Conservation (phyloP, 169 alveolate genomes). For the Plasmodium cynomolgi region DNA sequence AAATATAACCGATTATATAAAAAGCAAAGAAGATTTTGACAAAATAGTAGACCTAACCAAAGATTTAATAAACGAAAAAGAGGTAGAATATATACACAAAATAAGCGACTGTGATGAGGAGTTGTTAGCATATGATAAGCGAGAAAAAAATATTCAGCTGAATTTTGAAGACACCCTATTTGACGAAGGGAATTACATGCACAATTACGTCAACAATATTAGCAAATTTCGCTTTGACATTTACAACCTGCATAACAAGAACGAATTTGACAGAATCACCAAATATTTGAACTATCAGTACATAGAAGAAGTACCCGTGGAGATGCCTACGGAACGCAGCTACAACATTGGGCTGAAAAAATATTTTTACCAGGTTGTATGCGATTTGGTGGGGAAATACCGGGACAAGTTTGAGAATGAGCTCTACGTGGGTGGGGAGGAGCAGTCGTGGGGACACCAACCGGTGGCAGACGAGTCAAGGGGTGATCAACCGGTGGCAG, state of each 20-base stretch:
- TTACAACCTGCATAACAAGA: conserved; percentile 46
- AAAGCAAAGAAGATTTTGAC: conserved; percentile 55
- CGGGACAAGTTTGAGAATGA: conserved; percentile 1
- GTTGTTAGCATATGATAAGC: conserved; percentile 54
- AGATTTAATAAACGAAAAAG: conserved; percentile 59
- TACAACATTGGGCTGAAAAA: conserved; percentile 35
- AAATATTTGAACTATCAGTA: conserved; percentile 58
- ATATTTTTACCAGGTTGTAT: conserved; percentile 42
- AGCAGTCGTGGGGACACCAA: background rate
- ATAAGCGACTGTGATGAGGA: conserved; percentile 47
- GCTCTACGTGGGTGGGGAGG: background rate
- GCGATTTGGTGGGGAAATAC: conserved; percentile 9
- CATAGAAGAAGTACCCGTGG: conserved; percentile 25
- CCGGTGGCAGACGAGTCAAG: background rate
- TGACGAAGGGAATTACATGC: conserved; percentile 68
- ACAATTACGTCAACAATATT: conserved; percentile 51
- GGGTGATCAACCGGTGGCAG: background rate
- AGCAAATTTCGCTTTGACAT: conserved; percentile 70
- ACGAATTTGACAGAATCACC: conserved; percentile 58
- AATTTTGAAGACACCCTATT: conserved; percentile 65
- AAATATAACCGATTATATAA: background rate
- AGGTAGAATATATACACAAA: conserved; percentile 46
- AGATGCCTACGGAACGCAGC: conserved; percentile 19
- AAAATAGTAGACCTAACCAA: conserved; percentile 23
- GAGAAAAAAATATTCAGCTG: conserved; percentile 41